Conservation (phyloP, 1,139 yeast genomes). For the Yamadazyma sp. region DNA sequence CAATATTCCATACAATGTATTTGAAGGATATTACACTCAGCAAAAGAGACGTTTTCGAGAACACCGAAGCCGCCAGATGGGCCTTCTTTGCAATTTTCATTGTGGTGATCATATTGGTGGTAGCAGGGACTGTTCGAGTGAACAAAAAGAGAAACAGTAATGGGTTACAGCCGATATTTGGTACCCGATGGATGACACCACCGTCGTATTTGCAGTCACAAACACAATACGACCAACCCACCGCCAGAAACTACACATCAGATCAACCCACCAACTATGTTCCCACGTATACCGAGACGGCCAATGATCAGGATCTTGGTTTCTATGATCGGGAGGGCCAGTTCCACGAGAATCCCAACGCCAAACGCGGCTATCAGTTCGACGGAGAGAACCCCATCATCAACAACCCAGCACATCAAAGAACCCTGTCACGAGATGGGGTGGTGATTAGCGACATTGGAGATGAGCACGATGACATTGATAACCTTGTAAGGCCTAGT, state of each 20-base stretch:
- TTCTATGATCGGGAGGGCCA: slow-evolving; percentile 72
- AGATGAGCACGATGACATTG: slow-evolving; percentile 7
- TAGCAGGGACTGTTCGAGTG: slow-evolving; percentile 54
- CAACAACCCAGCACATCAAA: slow-evolving; percentile 19
- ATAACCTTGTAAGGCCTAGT: slow-evolving; percentile 4
- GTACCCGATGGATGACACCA: slow-evolving; percentile 91
- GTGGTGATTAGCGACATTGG: slow-evolving; percentile 11
- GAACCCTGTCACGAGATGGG: slow-evolving; percentile 17
- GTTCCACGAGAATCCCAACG: slow-evolving; percentile 41
- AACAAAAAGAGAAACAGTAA: slow-evolving; percentile 57
- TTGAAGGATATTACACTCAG: not conserved
- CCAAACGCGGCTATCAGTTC: slow-evolving; percentile 15
- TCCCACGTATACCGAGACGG: slow-evolving; percentile 66
- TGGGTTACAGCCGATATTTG: slow-evolving; percentile 73
- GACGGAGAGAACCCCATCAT: slow-evolving; percentile 1
- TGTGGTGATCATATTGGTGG: slow-evolving; percentile 46
- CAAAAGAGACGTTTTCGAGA: slow-evolving; percentile 21
- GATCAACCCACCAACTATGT: slow-evolving; percentile 46
- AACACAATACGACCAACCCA: slow-evolving; percentile 51
- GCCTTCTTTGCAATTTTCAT: slow-evolving; percentile 57
- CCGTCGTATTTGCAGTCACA: slow-evolving; percentile 82
- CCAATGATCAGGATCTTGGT: slow-evolving; percentile 75
- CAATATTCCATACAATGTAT: not conserved
- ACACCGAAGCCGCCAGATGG: slow-evolving; percentile 48
- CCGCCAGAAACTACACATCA: slow-evolving; percentile 26